Conservation (phyloP, 768 basidiomycete genomes). For the Leccinellum albellum region DNA sequence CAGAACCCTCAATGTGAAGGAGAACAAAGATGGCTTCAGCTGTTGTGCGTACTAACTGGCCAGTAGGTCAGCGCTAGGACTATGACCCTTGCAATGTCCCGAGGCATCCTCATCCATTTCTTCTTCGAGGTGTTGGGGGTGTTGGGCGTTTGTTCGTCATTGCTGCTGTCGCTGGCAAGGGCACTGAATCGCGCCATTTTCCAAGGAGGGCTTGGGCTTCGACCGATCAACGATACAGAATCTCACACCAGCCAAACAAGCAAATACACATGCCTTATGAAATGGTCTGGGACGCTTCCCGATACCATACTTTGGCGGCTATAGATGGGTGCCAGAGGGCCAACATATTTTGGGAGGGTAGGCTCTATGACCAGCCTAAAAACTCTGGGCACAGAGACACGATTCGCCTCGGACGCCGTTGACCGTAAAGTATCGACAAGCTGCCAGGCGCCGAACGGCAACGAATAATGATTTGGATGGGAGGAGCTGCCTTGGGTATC, state of each 20-base stretch:
- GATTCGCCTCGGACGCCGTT: constrained; percentile 26
- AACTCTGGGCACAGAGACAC: constrained; percentile 37
- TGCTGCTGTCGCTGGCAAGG: constrained; percentile 52
- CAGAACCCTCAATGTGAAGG: constrained; percentile 78
- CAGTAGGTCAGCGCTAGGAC: constrained; percentile 77
- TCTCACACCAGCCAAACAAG: constrained; percentile 29
- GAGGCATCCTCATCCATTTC: constrained; percentile 41
- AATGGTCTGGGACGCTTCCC: constrained; percentile 2
- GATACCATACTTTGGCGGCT: constrained; percentile 44
- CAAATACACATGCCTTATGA: constrained; percentile 11
- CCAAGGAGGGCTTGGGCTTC: constrained; percentile 1
- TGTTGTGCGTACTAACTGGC: constrained; percentile 84
- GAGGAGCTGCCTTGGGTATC: constrained; percentile 72
- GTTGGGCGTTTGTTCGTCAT: constrained; percentile 44
- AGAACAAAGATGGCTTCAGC: constrained; percentile 84
- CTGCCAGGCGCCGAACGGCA: constrained; percentile 52
- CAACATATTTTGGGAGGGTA: constrained; percentile 55
- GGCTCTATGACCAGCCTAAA: constrained; percentile 63
- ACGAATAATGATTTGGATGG: constrained; percentile 83
- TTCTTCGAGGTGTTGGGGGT: constrained; percentile 29
- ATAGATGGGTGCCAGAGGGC: constrained; percentile 47
- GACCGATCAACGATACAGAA: constrained; percentile 21
- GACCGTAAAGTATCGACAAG: constrained; percentile 35
- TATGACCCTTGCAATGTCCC: constrained; percentile 66
- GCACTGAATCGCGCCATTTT: constrained; percentile 70